A percentile compares a stretch with the other conserved stretches of the same genome.
Evolutionary conservation across 352 stramenopile species (phyloP).

Genomic region (Globisporangium parvum): DNA sequence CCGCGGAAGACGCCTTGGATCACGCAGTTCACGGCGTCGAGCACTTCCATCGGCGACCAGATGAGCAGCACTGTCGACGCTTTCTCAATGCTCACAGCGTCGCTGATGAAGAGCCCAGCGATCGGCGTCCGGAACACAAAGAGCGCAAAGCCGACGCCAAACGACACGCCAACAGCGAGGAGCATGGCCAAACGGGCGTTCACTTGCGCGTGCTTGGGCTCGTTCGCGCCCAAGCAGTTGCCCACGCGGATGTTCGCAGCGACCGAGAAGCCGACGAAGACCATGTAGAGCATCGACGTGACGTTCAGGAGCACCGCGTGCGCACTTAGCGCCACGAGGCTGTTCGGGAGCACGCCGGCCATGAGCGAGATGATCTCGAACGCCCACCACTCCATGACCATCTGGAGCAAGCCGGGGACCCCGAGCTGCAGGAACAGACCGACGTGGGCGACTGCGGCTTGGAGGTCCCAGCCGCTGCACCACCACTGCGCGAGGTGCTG

Average conservation of each 20-base stretch:
- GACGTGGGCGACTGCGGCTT: constrained; percentile 22
- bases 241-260: constrained; percentile 53
- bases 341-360: constrained; percentile 41
- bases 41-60: too few relatives aligned
- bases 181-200: too few relatives aligned
- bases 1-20: too few relatives aligned
- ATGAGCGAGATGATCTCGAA: constrained; percentile 58
- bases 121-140: too few relatives aligned
- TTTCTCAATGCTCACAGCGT: too few relatives aligned
- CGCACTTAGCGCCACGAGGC: constrained; percentile 44
- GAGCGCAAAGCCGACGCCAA: too few relatives aligned
- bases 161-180: too few relatives aligned
- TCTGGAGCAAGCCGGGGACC: constrained; percentile 46
- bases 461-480: constrained; percentile 32
- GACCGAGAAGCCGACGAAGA: constrained; percentile 47
- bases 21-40: too few relatives aligned
- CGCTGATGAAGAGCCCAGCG: too few relatives aligned
- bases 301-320: constrained; percentile 62
- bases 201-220: too few relatives aligned
- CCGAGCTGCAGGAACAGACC: constrained; percentile 42
- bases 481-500: constrained; percentile 31
- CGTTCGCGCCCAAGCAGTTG: too few relatives aligned
- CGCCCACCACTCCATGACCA: constrained; percentile 65
- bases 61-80: too few relatives aligned
- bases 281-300: constrained; percentile 57